Percentiles rank a stretch among this genome's conserved stretches.
Evolutionary conservation across 2,329 filamentous ascomycete genomes (phyloP).

Genomic region (Ustulina deusta): DNA sequence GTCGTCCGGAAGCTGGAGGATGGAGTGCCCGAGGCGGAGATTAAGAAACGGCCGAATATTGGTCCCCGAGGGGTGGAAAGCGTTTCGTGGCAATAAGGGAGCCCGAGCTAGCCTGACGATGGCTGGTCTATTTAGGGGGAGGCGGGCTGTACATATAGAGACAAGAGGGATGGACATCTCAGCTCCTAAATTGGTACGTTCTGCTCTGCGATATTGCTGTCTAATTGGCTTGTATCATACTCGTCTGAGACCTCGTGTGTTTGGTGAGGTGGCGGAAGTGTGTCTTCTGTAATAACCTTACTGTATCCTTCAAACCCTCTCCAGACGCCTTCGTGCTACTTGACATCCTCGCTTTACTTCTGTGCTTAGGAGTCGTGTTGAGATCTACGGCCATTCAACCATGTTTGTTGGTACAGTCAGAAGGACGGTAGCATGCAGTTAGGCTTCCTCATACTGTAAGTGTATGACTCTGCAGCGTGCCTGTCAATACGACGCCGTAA

Average conservation of each 20-base stretch:
- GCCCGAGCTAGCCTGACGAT: neutral
- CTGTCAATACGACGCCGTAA: slow-evolving; percentile 18
- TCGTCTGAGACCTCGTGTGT: neutral
- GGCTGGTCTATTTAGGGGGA: too few relatives aligned
- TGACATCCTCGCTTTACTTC: neutral
- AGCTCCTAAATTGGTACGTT: neutral
- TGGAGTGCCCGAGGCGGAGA: slow-evolving; percentile 44
- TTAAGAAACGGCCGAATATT: slow-evolving; percentile 47
- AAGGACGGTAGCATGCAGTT: slow-evolving; percentile 12
- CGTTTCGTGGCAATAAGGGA: slow-evolving; percentile 10
- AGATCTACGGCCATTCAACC: neutral
- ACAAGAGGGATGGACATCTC: neutral
- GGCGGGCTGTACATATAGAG: too few relatives aligned
- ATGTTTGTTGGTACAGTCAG: neutral
- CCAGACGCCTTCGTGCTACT: neutral
- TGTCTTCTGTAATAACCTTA: neutral
- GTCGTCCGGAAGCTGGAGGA: slow-evolving; percentile 47
- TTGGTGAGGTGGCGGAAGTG: too few relatives aligned
- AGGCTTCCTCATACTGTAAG: neutral
- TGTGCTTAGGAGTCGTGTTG: neutral
- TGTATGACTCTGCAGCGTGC: slow-evolving; percentile 2
- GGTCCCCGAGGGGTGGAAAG: slow-evolving; percentile 42
- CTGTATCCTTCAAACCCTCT: neutral
- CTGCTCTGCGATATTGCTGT: neutral
- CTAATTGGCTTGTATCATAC: neutral